Percentiles rank a stretch among this genome's conserved stretches.
phyloP scores from a whole-genome alignment of 75 land plant species.

The Selaginella moellendorffii region DNA sequence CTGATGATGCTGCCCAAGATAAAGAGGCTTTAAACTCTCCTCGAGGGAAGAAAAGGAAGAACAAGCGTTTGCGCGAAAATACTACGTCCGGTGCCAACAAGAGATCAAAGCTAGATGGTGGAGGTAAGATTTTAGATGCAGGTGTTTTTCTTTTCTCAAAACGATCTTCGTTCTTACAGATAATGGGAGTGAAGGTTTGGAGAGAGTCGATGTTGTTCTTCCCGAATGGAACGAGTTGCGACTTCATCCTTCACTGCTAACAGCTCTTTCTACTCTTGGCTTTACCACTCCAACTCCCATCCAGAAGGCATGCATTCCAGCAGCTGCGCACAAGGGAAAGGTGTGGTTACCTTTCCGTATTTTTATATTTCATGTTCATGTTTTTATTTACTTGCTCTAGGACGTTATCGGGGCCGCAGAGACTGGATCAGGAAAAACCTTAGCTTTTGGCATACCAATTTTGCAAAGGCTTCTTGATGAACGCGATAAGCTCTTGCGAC shows the following conservation, averaged over 20 bases:
- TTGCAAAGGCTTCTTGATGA: slow-evolving; percentile 86
- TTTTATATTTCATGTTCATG: background rate
- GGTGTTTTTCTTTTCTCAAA: too few species aligned
- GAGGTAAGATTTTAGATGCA: too few species aligned
- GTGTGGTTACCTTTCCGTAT: slow-evolving; percentile 17
- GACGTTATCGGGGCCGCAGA: slow-evolving; percentile 97
- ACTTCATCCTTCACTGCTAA: slow-evolving; percentile 61
- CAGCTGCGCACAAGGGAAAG: slow-evolving; percentile 98
- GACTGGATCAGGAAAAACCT: slow-evolving; percentile 95
- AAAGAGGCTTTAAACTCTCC: too few species aligned
- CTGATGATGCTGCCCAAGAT: slow-evolving; percentile 5
- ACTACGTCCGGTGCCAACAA: too few species aligned
- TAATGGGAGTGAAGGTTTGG: too few species aligned
- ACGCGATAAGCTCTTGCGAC: slow-evolving; percentile 36
- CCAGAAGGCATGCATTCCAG: slow-evolving; percentile 87
- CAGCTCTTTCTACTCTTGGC: slow-evolving; percentile 45
- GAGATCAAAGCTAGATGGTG: slow-evolving; percentile 12
- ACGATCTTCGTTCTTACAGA: too few species aligned
- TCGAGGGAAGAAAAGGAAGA: too few species aligned
- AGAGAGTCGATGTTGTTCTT: too few species aligned
- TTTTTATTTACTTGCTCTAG: slow-evolving; percentile 18
- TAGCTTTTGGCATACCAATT: slow-evolving; percentile 89
- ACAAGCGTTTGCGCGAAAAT: too few species aligned
- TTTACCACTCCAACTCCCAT: slow-evolving; percentile 90
- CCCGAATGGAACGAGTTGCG: slow-evolving; percentile 76